Base-by-base conservation (phyloP, 78 protist genomes). In the Creolimax fragrantissima region DNA sequence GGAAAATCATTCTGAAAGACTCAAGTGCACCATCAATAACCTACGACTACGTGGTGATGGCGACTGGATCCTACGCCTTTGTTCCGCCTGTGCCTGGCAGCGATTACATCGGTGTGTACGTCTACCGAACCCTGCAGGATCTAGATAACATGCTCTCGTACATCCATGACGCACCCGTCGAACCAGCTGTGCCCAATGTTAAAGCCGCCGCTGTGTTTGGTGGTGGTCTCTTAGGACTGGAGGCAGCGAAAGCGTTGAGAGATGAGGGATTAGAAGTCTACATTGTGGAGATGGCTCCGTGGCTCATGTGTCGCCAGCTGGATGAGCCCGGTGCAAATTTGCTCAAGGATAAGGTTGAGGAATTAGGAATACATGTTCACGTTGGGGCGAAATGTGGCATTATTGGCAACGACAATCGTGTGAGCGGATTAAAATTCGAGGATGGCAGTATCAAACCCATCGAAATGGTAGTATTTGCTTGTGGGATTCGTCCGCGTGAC, bases 141-240 rank as follows among this genome's bases (percentile, higher is more conserved):
- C 6, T 84, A 11, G 88, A 24, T 35, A 84, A 84, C 43, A 84
- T 84, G 88, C 43, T 84, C 44, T 24, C 32, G 6, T 84, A 84
- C 11, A 36, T 35, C 11, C 43, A 35, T 84, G 35, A 84, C 24
- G 39, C 74, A 24, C 74, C 74, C 24, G 24, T 24, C 11, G 74
- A 58, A 32, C 1, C 24, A 58, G 39, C 74, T 58, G 39, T 17
- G 41, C 35, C 88, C n/a, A 84, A 24, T 7, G 24, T 37, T 0
- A 84, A 84, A 11, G 32, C 88, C 2, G 88, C 88, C 24, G 35
- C 35, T 35, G 88, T 84, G 88, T 35, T 84, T 11, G 88, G 88
- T 11, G 88, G 88, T 24, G 88, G 88, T 32, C 11, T 84, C 7
- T 84, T 84, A 84, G 88, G 88, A 7, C 88, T 84, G 32, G 88